Evolutionary conservation across 108 stramenopile genomes (phyloP).

Genomic region (Chaetoceros muelleri): DNA sequence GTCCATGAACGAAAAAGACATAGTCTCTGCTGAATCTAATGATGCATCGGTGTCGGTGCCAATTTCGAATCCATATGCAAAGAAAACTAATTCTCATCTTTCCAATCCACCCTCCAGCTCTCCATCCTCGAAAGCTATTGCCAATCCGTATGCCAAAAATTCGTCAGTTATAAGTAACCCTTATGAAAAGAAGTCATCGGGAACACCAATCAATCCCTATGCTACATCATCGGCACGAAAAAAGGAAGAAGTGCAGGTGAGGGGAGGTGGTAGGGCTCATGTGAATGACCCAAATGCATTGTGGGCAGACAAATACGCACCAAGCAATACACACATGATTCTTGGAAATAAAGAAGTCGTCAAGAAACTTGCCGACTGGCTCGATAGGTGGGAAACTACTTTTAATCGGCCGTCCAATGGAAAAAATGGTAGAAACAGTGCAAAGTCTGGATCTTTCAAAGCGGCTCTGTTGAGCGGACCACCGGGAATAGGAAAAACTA

Average conservation of each 20-base stretch:
- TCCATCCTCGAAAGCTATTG: conserved; percentile 2
- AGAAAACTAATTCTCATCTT: not conserved
- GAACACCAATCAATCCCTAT: conserved; percentile 1
- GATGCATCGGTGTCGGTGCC: conserved; percentile 7
- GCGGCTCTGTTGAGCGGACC: conserved; percentile 94
- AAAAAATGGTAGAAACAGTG: conserved; percentile 26
- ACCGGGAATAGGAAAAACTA: conserved; percentile 94
- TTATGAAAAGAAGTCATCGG: conserved; percentile 13
- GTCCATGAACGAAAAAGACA: conserved; percentile 6
- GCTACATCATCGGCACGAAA: conserved; percentile 7
- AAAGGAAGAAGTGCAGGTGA: not conserved
- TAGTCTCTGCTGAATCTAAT: conserved; percentile 1
- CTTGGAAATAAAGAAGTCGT: conserved; percentile 69
- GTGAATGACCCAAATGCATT: conserved; percentile 28
- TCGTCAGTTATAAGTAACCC: conserved; percentile 18
- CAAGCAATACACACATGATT: conserved; percentile 45
- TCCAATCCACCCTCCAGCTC: conserved; percentile 27
- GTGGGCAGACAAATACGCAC: conserved; percentile 94
- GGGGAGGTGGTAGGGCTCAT: conserved; percentile 3
- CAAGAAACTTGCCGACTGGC: conserved; percentile 43
- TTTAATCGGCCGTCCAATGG: conserved; percentile 45
- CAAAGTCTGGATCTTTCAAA: conserved; percentile 51
- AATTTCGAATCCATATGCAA: conserved; percentile 15
- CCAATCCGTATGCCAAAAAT: conserved; percentile 53
- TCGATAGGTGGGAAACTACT: conserved; percentile 71